Evolutionary conservation across 371 early-diverging fungal species (phyloP), one percentile per base, ranked within the genome.

Genomic region (Lichtheimia hyalospora): DNA sequence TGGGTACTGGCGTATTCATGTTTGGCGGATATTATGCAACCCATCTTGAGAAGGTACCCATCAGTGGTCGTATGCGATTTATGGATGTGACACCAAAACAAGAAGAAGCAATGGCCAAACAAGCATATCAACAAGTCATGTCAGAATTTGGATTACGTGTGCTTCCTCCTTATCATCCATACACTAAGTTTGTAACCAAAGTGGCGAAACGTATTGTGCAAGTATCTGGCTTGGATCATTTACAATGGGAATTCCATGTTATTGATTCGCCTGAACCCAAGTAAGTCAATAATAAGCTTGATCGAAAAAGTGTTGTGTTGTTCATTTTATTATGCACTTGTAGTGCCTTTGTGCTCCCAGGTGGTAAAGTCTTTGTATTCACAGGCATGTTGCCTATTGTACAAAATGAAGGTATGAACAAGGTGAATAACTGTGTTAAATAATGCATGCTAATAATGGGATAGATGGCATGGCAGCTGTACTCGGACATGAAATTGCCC

Each of bases 301-400:
- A 25, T 3, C 5, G 25, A 25, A 41, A 43, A 21, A 18, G 48
- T 48, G 48, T 5, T 23, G 13, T 16, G 27, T 16, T 21, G 18
- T 42, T 34, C 18, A 41, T 8, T 59, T 8, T 59, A 54, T 41
- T 20, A 7, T n/a, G 13, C 39, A 7, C 1, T 25, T 25, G 3
- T 52, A 80, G 81, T 71, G 97, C 97, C 1, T 95, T 97, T 72
- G 96, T 97, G 12, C 72, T 96, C 44, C 97, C 97, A 0, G 92
- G 92, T 48, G 94, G 95, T 28, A 95, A 95, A 69, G 89, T 96
- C 0, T 96, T 95, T 83, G 96, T 95, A 15, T 95, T 96, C 66
- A 90, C 93, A 18, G 84, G 84, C 5, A 87, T 97, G 24, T 73
- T 97, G 4, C 91, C 92, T 0, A 75, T 96, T 42, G 86, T 86